Evolutionary conservation across 2,329 filamentous ascomycete genomes (phyloP).

Genomic region (Allantophomopsis lycopodina): DNA sequence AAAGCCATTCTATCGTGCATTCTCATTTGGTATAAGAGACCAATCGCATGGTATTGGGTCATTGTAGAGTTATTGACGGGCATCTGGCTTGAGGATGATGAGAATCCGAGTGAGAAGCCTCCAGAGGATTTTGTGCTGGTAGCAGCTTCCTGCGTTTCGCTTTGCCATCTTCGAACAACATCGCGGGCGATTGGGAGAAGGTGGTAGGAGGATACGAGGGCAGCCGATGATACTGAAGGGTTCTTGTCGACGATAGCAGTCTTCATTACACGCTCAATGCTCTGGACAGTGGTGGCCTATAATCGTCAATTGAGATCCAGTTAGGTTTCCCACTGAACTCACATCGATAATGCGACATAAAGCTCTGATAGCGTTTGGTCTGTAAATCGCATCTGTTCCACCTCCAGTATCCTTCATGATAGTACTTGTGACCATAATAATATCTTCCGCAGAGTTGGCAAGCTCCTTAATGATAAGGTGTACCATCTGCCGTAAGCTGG

Average conservation of each 20-base stretch:
- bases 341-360: slow-evolving; percentile 95
- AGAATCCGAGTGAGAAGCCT: slow-evolving; percentile 85
- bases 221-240: slow-evolving; percentile 90
- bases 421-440: slow-evolving; percentile 98
- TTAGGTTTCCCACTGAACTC: slow-evolving; percentile 20
- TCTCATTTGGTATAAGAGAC: slow-evolving; percentile 94
- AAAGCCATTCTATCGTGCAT: slow-evolving; percentile 95
- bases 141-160: slow-evolving; percentile 93
- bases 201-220: slow-evolving; percentile 93
- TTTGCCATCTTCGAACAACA: slow-evolving; percentile 94
- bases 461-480: slow-evolving; percentile 98
- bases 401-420: slow-evolving; percentile 99
- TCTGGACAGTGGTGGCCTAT: slow-evolving; percentile 86
- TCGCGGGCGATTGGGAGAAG: slow-evolving; percentile 91
- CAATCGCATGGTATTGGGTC: slow-evolving; percentile 97
- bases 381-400: slow-evolving; percentile 83
- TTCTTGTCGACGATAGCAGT: slow-evolving; percentile 99
- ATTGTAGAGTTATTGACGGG: slow-evolving; percentile 91
- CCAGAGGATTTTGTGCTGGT: slow-evolving; percentile 78
- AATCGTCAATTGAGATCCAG: slow-evolving; percentile 11
- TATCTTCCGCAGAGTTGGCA: slow-evolving; percentile 88
- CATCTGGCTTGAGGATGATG: slow-evolving; percentile 59
- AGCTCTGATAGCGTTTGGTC: slow-evolving; percentile 90
- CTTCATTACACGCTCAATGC: slow-evolving; percentile 97
- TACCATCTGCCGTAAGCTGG: slow-evolving; percentile 95